Percentiles rank a stretch among this genome's conserved stretches.
phyloP scores from a whole-genome alignment of 306 rosid species.

The Hylodesmum podocarpum region DNA sequence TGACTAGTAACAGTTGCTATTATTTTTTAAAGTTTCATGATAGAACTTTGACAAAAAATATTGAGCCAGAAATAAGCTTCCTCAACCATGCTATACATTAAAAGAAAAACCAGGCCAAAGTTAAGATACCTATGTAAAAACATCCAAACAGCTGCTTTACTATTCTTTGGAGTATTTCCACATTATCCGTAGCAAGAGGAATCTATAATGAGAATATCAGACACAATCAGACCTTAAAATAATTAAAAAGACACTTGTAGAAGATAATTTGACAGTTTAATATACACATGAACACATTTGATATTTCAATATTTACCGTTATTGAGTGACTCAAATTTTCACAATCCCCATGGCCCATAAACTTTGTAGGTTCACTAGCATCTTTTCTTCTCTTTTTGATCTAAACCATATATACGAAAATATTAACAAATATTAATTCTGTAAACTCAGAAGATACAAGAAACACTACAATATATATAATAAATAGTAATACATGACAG shows the following conservation, averaged over 20 bases:
- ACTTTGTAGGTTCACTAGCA: constrained; percentile 85
- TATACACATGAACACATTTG: background rate
- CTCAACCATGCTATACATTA: background rate
- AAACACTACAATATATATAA: constrained; percentile 10
- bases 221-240: constrained; percentile 29
- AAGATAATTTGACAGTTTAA: constrained; percentile 2
- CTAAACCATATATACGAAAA: constrained; percentile 40
- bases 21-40: background rate
- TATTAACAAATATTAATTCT: constrained; percentile 14
- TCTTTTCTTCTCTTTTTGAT: constrained; percentile 78
- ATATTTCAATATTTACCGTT: constrained; percentile 54
- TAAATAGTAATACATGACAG: background rate
- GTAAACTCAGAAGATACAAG: constrained; percentile 12
- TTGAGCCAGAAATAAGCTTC: background rate
- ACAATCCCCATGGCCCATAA: constrained; percentile 95
- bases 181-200: constrained; percentile 84
- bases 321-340: constrained; percentile 92
- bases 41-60: background rate
- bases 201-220: constrained; percentile 49
- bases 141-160: constrained; percentile 71
- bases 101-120: constrained; percentile 1
- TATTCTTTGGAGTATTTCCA: constrained; percentile 82
- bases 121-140: constrained; percentile 64
- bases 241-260: background rate
- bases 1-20: background rate